Evolutionary conservation across 78 protist species (phyloP), one percentile per base, ranked within the genome.

Genomic region (Tieghemostelium lacteum): DNA sequence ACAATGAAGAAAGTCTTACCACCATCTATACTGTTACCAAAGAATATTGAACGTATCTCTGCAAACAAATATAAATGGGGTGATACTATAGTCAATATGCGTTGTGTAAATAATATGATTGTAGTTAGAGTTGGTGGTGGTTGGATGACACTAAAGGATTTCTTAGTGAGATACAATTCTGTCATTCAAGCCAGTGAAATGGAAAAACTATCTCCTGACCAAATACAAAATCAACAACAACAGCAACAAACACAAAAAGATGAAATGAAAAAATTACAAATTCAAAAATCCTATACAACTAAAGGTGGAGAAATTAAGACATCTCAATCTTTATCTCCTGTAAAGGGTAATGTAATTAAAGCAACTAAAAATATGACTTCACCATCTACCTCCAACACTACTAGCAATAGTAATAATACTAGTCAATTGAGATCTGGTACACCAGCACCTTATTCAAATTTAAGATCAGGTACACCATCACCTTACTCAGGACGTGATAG

Each of bases 41-140:
- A 54, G 0, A 24, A n/a, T 12, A 69, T 83, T 26, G 66, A 55
- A 67, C n/a, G 91, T 33, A 28, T 83, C 2, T 45, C 80, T 0
- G 60, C 91, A 24, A 83, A 83, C 66, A 83, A 83, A 60, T 83
- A 83, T 33, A 83, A 69, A 60, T 83, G 91, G 91, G 91, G 91
- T 33, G 91, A 83, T 24, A 69, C 91, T 16, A 58, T 83, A 19
- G 91, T 83, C 7, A 83, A 83, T 31, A 83, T 83, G 91, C 10
- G 72, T 3, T 83, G 91, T 58, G 78, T 83, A 2, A 83, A 83
- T 37, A 83, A 83, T 42, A 69, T 83, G n/a, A 70, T 83, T 31
- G 77, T 83, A 12, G 91, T 83, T 12, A 29, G 91, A 26, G 91
- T 83, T 1, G 91, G 91, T 58, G 91, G 91, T 58, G 91, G 91